Evolutionary conservation across 257 asterid genomes (phyloP).

Genomic region (Eustoma russellianum): DNA sequence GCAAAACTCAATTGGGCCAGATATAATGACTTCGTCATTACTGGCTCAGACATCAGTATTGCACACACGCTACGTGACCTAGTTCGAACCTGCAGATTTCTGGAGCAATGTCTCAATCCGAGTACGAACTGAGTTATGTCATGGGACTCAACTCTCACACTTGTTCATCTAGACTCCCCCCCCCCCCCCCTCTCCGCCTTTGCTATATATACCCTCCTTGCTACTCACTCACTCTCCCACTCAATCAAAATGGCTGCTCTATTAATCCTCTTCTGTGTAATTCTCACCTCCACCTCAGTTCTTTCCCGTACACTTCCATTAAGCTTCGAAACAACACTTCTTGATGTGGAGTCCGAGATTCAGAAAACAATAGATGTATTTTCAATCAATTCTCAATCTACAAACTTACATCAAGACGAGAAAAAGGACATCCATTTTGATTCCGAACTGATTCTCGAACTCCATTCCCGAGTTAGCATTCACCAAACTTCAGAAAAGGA

Average conservation of each 20-base stretch:
- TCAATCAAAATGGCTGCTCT: slow-evolving; percentile 27
- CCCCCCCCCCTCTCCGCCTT: too few relatives aligned
- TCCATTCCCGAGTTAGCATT: slow-evolving; percentile 62
- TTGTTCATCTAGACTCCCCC: background rate
- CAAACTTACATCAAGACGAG: slow-evolving; percentile 28
- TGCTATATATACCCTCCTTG: slow-evolving; percentile 13
- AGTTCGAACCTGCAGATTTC: too few relatives aligned
- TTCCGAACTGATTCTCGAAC: slow-evolving; percentile 30
- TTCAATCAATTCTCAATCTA: slow-evolving; percentile 16
- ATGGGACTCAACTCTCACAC: too few relatives aligned
- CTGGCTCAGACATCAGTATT: too few relatives aligned
- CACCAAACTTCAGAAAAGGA: slow-evolving; percentile 32
- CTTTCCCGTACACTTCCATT: slow-evolving; percentile 36
- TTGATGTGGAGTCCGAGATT: slow-evolving; percentile 42
- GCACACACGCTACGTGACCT: too few relatives aligned
- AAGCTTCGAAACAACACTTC: slow-evolving; percentile 20
- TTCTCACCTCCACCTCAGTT: slow-evolving; percentile 22
- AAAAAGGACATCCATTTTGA: slow-evolving; percentile 12
- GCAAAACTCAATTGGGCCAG: too few relatives aligned
- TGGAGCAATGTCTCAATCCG: too few relatives aligned
- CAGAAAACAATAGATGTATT: slow-evolving; percentile 37
- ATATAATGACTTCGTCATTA: too few relatives aligned
- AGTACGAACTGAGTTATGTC: too few relatives aligned
- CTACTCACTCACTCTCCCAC: background rate
- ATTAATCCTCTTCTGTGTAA: slow-evolving; percentile 17